Percentiles rank a stretch among this genome's conserved stretches.
Conservation (phyloP, 805 yeast genomes). For the Candida bentonensis region DNA sequence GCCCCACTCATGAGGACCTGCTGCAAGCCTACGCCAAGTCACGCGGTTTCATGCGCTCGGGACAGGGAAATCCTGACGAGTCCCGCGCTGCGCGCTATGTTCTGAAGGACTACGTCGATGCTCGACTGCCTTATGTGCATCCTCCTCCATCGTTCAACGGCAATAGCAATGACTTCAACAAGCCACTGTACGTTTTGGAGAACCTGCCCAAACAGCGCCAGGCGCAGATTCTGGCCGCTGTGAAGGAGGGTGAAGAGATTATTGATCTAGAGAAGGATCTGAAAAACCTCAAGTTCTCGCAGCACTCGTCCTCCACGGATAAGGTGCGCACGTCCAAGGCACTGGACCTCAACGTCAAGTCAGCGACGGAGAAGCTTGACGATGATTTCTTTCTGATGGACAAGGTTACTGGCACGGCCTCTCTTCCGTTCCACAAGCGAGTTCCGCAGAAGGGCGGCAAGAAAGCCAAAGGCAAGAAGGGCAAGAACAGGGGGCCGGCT, state of each 20-base stretch:
- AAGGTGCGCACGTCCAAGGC: conserved; percentile 27
- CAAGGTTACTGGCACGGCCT: conserved; percentile 45
- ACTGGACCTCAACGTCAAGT: conserved; percentile 28
- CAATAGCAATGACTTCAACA: conserved; percentile 59
- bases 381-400: conserved; percentile 69
- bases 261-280: conserved; percentile 61
- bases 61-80: conserved; percentile 94
- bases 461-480: conserved; percentile 67
- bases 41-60: conserved; percentile 86
- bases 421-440: conserved; percentile 58
- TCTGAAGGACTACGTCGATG: conserved; percentile 88
- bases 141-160: conserved; percentile 73
- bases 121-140: conserved; percentile 67
- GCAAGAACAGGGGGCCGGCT: conserved; percentile 25
- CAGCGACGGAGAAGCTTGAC: conserved; percentile 74
- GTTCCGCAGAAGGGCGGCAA: conserved; percentile 20
- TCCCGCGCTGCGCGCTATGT: conserved; percentile 87
- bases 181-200: conserved; percentile 52
- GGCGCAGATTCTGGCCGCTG: conserved; percentile 47
- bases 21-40: conserved; percentile 89
- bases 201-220: conserved; percentile 59
- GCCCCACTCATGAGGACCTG: conserved; percentile 78
- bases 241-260: conserved; percentile 21
- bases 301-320: conserved; percentile 47
- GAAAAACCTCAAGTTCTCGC: conserved; percentile 60